A percentile compares a stretch with the other conserved stretches of the same genome.
Evolutionary conservation across 495 filamentous ascomycete species (phyloP).

Genomic region (Friedmanniomyces simplex): DNA sequence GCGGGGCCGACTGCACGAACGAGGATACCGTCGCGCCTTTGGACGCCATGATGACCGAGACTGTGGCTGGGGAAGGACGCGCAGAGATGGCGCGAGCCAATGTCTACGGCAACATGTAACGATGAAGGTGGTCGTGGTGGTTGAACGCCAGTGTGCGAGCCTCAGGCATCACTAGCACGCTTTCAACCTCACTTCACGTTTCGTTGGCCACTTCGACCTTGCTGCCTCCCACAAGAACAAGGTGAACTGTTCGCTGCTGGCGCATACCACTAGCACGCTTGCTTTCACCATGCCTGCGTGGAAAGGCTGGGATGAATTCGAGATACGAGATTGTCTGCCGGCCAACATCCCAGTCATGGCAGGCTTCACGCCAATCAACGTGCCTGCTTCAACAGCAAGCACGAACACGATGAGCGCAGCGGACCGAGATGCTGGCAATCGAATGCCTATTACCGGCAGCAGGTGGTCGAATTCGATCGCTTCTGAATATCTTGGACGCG

Average conservation of each 20-base stretch:
- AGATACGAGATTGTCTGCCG: neutral
- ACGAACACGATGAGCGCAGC: neutral
- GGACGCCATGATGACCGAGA: slow-evolving; percentile 21
- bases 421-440: neutral
- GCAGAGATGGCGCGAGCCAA: too few species aligned
- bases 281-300: slow-evolving; percentile 9
- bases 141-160: neutral
- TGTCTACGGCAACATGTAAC: too few species aligned
- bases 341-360: neutral
- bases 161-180: neutral
- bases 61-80: neutral
- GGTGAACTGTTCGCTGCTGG: neutral
- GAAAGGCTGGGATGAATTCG: slow-evolving; percentile 6
- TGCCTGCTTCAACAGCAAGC: slow-evolving; percentile 3
- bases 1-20: slow-evolving; percentile 90
- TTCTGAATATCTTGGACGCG: neutral
- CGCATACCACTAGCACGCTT: neutral
- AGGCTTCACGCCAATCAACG: slow-evolving; percentile 13
- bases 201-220: neutral
- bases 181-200: neutral
- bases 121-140: neutral
- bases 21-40: slow-evolving; percentile 41
- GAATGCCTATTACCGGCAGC: neutral
- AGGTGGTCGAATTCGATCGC: neutral
- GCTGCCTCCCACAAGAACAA: neutral